Evolutionary conservation across 2,329 filamentous ascomycete genomes (phyloP), one percentile per base, ranked within the genome.

Genomic region (Microsporum audouinii): DNA sequence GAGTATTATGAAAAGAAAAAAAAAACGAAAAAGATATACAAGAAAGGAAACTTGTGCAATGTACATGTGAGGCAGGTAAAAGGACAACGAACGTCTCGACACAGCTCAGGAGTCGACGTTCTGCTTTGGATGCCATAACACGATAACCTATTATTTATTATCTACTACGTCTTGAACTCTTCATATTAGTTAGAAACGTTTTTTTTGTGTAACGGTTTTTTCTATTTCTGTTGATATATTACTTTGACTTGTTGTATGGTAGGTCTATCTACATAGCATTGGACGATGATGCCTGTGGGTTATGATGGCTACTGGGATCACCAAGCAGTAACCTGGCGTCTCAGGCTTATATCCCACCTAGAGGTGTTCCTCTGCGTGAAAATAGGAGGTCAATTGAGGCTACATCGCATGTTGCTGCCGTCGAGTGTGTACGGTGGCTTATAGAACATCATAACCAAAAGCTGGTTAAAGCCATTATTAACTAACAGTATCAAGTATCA

Each of bases 401-500:
- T 39, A 12, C 8, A 39, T 39, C 14, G 8, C 14, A 39, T 39
- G 14, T 39, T 39, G 14, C 38, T 12, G 38, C 8, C 38, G 8
- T 39, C 38, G 14, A 39, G 38, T 12, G 17, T 23, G 17, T 23
- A 23, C 1, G 17, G 17, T 23, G 17, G 17, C 17, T 23, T 23
- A 23, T 23, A 23, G 17, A 5, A 29, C 31, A 31, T 14, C 27
- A 27, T 29, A 51, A 14, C 45, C 3, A 51, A 12, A 12, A 51
- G 31, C 17, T 7, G 23, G 27, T n/a, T 10, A n/a, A 34, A 34
- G 6, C 31, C 10, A 5, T 17, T 23, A 23, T 8, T 17, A 27
- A 47, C 5, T 5, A 23, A 47, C 4, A 47, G 14, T 5, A 47
- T 5, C 33, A n/a, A 2, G 5, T 8, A 61, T 70, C 71, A 81